A percentile compares a stretch with the other conserved stretches of the same genome.
phyloP scores from a whole-genome alignment of 352 stramenopile species.

The Pelagophyceae sp. region DNA sequence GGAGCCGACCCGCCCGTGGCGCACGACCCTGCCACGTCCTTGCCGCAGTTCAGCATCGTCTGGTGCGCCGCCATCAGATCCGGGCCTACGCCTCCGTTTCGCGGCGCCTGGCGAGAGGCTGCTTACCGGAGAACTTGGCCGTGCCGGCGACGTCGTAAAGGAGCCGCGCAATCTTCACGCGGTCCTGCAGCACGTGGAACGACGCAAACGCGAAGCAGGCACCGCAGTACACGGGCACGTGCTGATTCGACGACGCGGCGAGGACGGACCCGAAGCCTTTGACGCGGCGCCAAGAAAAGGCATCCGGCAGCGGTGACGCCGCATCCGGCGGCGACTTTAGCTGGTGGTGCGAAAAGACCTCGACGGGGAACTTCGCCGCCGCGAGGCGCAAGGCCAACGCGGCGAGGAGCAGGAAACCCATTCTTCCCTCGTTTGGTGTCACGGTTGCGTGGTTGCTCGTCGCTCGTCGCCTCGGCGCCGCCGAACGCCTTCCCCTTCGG shows the following conservation, averaged over 20 bases:
- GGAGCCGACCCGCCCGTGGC: conserved; percentile 34
- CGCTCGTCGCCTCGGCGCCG: too few relatives aligned
- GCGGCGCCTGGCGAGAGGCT: too few relatives aligned
- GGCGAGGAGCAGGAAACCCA: too few relatives aligned
- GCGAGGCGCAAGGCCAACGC: background rate
- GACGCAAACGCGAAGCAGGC: conserved; percentile 10
- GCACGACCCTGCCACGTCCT: conserved; percentile 41
- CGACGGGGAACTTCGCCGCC: background rate
- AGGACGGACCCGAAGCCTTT: background rate
- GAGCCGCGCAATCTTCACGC: conserved; percentile 51
- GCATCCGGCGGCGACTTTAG: too few relatives aligned
- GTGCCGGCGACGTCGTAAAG: conserved; percentile 28
- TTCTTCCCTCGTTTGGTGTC: background rate
- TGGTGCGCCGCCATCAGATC: conserved; percentile 40
- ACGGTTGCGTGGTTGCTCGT: too few relatives aligned
- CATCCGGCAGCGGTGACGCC: conserved; percentile 7
- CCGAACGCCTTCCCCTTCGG: too few relatives aligned
- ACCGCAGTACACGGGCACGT: conserved; percentile 18
- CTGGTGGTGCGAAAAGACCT: too few relatives aligned
- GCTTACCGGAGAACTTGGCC: conserved; percentile 34
- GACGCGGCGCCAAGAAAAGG: conserved; percentile 9
- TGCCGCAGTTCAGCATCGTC: conserved; percentile 53
- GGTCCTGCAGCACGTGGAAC: conserved; percentile 30
- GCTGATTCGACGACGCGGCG: conserved; percentile 10
- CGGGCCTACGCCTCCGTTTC: too few relatives aligned